Base-by-base conservation (phyloP, 208 protist genomes). In the Trichomonas vaginalis region DNA sequence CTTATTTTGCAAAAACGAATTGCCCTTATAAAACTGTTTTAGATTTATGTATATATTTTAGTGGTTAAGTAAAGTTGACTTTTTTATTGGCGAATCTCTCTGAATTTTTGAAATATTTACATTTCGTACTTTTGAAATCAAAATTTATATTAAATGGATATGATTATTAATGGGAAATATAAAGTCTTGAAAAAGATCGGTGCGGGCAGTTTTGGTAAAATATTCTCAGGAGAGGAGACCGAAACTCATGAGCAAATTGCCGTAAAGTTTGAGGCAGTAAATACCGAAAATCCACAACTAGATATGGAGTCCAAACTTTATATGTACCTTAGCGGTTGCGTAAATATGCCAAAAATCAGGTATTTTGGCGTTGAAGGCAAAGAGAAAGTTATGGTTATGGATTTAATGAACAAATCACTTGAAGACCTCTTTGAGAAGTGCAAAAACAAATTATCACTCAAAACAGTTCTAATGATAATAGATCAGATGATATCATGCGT, bases 351-450 rank as follows among this genome's bases (percentile, higher is more conserved):
- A 0, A 96, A 97, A 35, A 97, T 99, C 0, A 98, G 98, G 96
- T 99, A 98, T 97, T 99, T 97, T 96, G 98, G 98, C 6, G 83
- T 97, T 8, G 98, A 99, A 70, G 21, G 1, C 6, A 98, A 98
- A 0, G 98, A 99, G 80, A 99, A 99, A 95, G 98, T 99, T 23
- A 98, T 99, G 97, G 98, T 99, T 42, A 99, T 99, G 96, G 99
- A 99, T 88, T 96, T 99, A 12, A 97, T 99, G 1, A 99, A 99
- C 0, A 99, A 99, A 10, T 98, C 97, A 56, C 97, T 99, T 15
- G 99, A 99, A 96, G 99, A 99, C 96, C 96, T 99, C 10, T 99
- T 99, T 96, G 98, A 98, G 49, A 97, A 98, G 79, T 99, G 98
- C 96, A 49, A 70, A 49, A 96, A 98, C 49, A 97, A 97, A 86